phyloP scores from a whole-genome alignment of 805 yeast genomes.

The Maudiozyma turicensis region DNA sequence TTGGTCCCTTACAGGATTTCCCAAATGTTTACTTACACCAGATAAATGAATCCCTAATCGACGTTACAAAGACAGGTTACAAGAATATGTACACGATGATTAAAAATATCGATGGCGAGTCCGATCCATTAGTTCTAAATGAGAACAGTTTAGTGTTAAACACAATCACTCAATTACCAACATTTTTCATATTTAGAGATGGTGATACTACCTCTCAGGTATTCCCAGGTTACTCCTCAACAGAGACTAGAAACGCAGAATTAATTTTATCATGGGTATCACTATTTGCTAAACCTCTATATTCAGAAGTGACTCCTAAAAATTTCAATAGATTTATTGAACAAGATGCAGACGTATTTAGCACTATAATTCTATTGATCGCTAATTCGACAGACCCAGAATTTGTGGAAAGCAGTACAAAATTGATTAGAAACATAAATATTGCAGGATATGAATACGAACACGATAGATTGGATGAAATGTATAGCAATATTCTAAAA shows the following conservation, averaged over 20 bases:
- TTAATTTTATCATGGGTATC: constrained; percentile 42
- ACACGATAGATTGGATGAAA: constrained; percentile 33
- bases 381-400: constrained; percentile 9
- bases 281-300: constrained; percentile 40
- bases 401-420: constrained; percentile 14
- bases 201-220: constrained; percentile 42
- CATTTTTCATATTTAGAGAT: constrained; percentile 51
- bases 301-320: constrained; percentile 41
- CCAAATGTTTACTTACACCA: constrained; percentile 48
- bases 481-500: constrained; percentile 30
- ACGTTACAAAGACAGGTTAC: constrained; percentile 31
- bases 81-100: constrained; percentile 34
- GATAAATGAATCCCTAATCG: constrained; percentile 39
- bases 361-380: constrained; percentile 15
- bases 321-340: constrained; percentile 14
- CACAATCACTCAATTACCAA: constrained; percentile 51
- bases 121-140: constrained; percentile 31
- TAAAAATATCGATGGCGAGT: constrained; percentile 32
- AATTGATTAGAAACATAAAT: constrained; percentile 15
- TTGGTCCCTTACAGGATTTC: constrained; percentile 50
- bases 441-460: constrained; percentile 41
- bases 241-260: constrained; percentile 46
- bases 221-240: constrained; percentile 53
- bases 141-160: constrained; percentile 40
- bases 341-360: constrained; percentile 11